phyloP scores from a whole-genome alignment of 305 asterid genomes.

The Fraxinus nigra region DNA sequence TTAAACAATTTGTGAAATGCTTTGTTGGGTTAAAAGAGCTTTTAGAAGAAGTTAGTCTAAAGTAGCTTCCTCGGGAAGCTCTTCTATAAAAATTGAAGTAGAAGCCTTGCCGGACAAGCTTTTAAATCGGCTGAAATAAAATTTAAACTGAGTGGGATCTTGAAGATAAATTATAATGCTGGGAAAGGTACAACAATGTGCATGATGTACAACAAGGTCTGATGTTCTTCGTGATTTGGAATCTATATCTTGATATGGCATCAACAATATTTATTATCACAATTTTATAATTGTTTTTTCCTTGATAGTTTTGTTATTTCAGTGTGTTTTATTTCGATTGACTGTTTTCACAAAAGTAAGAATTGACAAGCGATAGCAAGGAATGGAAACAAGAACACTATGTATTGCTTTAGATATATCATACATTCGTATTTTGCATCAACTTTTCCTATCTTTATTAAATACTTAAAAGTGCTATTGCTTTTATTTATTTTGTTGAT shows the following conservation, averaged over 20 bases:
- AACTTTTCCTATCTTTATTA: not conserved
- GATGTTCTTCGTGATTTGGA: not conserved
- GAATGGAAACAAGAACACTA: not conserved
- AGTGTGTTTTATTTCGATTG: not conserved
- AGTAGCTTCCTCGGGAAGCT: not conserved
- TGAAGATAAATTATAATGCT: not conserved
- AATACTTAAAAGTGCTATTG: slow-evolving; percentile 4
- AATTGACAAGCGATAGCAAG: not conserved
- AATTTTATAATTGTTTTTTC: not conserved
- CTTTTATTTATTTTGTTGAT: slow-evolving; percentile 1
- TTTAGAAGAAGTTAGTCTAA: not conserved
- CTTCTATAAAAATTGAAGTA: not conserved
- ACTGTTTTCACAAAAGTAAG: not conserved
- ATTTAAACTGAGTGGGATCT: slow-evolving; percentile 1
- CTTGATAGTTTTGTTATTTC: not conserved
- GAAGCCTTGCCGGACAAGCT: not conserved
- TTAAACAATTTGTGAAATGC: not conserved
- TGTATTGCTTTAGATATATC: not conserved
- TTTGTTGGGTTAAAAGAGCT: not conserved
- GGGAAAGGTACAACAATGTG: not conserved
- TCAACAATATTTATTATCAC: not conserved
- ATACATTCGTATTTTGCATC: not conserved
- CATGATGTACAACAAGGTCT: not conserved
- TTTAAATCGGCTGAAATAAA: not conserved
- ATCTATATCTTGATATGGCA: not conserved